Evolutionary conservation across 148 eudicot genomes (phyloP), one percentile per base, ranked within the genome.

Genomic region (Cornus suecica): DNA sequence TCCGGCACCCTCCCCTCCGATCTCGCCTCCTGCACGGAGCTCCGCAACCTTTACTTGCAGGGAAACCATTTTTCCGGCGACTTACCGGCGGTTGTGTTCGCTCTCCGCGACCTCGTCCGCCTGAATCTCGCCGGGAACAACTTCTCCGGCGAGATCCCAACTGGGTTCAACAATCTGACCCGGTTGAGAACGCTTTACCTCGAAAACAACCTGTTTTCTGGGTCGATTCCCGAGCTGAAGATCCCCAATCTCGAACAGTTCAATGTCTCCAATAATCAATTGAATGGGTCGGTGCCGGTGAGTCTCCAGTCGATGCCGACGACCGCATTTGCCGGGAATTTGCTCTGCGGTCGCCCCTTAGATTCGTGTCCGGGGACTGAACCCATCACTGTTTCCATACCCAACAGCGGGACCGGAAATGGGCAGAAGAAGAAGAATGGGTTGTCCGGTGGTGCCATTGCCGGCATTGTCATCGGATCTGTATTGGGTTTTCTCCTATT

Each of bases 381-480:
- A n/a, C n/a, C n/a, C n/a, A n/a, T n/a, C n/a, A n/a, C n/a, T n/a
- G n/a, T n/a, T n/a, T n/a, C n/a, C n/a, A n/a, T n/a, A n/a, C n/a
- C n/a, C n/a, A n/a, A n/a, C n/a, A n/a, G n/a, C n/a, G n/a, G n/a
- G n/a, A n/a, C n/a, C n/a, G 58, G 65, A 28, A 37, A 37, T 6
- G 42, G 42, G 42, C 6, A 37, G 42, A 85, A 66, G 70, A 76
- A 77, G 58, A 86, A 81, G 34, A 79, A 79, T 45, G 77, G 84
- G 31, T 73, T 91, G 45, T 89, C 97, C 0, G 93, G 91, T 34
- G 94, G 86, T 16, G 97, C 90, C 4, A 90, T 93, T 42, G 97
- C 98, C 0, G 97, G 92, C 2, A 91, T 93, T 72, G 92, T 87
- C 22, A 85, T 93, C 27, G 98, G 91, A 32, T 79, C 86, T 61